Percentiles rank a stretch among this genome's conserved stretches.
phyloP scores from a whole-genome alignment of 1,284 basidiomycete species.

The Prillingera fragicola region DNA sequence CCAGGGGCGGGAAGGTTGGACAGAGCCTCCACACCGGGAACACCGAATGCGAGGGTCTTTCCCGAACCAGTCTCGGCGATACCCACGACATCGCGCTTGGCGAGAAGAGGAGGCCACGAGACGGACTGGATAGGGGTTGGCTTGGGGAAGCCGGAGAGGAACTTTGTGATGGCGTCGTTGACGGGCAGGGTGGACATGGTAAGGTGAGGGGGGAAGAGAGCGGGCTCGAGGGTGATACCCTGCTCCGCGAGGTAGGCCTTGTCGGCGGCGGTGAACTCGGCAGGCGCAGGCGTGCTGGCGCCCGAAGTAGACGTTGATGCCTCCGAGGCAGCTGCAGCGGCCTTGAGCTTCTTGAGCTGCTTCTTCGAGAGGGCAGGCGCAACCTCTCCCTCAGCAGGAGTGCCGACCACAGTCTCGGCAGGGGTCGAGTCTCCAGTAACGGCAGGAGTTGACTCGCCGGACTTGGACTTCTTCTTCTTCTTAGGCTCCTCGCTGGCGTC shows the following conservation, averaged over 20 bases:
- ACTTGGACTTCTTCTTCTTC: conserved; percentile 39
- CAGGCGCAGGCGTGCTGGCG: conserved; percentile 17
- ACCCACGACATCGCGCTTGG: conserved; percentile 82
- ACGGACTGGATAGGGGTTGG: conserved; percentile 96
- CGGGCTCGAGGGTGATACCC: conserved; percentile 63
- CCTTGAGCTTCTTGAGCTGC: conserved; percentile 44
- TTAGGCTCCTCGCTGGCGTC: conserved; percentile 15
- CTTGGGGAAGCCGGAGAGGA: conserved; percentile 68
- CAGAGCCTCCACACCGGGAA: conserved; percentile 66
- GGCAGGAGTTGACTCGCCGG: conserved; percentile 29
- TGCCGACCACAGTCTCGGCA: conserved; percentile 17
- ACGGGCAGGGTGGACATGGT: conserved; percentile 68
- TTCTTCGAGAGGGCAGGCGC: conserved; percentile 33
- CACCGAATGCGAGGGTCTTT: conserved; percentile 94
- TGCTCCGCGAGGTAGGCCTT: conserved; percentile 65
- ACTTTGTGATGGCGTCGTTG: conserved; percentile 58
- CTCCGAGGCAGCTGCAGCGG: conserved; percentile 20
- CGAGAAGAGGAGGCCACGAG: conserved; percentile 84
- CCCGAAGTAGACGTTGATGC: conserved; percentile 29
- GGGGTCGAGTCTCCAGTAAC: conserved; percentile 11
- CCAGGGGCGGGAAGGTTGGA: conserved; percentile 17
- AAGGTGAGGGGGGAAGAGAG: conserved; percentile 63
- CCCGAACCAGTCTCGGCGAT: conserved; percentile 97
- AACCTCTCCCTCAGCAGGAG: conserved; percentile 15
- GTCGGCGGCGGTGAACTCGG: conserved; percentile 49